These are phyloP conservation scores for Debaryomycetaceae sp. DNA, from an alignment of 1,139 yeast species.

Conservation along the genomic window DNA sequence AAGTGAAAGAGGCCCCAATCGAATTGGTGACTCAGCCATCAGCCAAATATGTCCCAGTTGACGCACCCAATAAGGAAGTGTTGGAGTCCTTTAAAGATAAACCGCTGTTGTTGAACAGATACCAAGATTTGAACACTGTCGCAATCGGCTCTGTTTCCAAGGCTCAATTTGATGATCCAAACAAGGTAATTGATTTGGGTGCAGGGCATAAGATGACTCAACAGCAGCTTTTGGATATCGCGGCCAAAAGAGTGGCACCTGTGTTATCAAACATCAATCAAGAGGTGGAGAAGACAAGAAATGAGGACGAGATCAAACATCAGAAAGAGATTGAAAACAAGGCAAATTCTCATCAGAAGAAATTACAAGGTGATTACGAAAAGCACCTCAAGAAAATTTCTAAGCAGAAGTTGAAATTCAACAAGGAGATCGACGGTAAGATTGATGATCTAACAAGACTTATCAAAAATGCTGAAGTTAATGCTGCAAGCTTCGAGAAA, in stretches of 20 bases:
- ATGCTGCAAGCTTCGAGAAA: constrained; percentile 36
- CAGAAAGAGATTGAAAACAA: constrained; percentile 38
- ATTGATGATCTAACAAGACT: constrained; percentile 29
- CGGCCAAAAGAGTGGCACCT: constrained; percentile 55
- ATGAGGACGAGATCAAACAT: constrained; percentile 45
- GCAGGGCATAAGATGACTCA: constrained; percentile 55
- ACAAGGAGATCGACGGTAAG: constrained; percentile 36
- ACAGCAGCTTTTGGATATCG: constrained; percentile 53
- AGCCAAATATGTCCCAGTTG: constrained; percentile 32
- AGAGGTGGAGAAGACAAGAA: constrained; percentile 45
- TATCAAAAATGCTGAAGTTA: constrained; percentile 27
- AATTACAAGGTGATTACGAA: constrained; percentile 40
- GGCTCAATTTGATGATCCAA: constrained; percentile 44
- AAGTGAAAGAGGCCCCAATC: constrained; percentile 27
- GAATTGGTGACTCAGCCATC: constrained; percentile 32
- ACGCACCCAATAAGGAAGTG: constrained; percentile 34
- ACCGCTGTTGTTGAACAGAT: constrained; percentile 46
- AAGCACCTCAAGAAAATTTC: constrained; percentile 38
- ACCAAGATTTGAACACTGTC: constrained; percentile 46
- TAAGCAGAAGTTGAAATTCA: constrained; percentile 39
- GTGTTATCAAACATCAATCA: constrained; percentile 49
- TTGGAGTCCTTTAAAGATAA: constrained; percentile 44
- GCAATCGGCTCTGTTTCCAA: constrained; percentile 47
- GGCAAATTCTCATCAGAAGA: constrained; percentile 40
- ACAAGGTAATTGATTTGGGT: constrained; percentile 50